These are phyloP conservation scores for Linum tenue DNA, from an alignment of 345 rosid species.

Conservation along the genomic window DNA sequence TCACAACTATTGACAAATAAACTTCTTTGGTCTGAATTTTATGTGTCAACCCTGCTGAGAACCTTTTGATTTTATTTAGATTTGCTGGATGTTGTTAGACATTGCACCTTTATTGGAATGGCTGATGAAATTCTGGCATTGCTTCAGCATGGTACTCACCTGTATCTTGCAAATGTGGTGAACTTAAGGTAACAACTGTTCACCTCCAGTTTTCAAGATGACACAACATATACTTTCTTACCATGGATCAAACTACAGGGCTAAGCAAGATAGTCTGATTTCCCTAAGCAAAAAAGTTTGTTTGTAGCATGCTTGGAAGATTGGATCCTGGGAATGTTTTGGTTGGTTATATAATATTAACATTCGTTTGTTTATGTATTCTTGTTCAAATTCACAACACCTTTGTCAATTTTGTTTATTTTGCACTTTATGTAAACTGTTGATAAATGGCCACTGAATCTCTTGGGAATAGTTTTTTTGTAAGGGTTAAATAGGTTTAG, in stretches of 20 bases:
- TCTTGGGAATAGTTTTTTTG: no score
- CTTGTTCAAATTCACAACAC: neutral
- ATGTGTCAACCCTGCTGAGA: neutral
- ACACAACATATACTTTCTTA: neutral
- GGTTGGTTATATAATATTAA: neutral
- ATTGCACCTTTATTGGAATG: constrained; percentile 92
- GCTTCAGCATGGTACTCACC: constrained; percentile 76
- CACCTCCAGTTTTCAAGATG: neutral
- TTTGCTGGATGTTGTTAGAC: constrained; percentile 61
- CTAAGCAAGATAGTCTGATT: neutral
- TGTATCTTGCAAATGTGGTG: constrained; percentile 83
- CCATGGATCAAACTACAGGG: neutral
- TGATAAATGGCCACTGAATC: neutral
- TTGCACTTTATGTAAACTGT: neutral
- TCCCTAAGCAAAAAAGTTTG: neutral
- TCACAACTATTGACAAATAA: no score
- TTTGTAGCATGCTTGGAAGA: neutral
- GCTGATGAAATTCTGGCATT: constrained; percentile 83
- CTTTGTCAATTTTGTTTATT: neutral
- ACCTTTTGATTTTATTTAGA: constrained; percentile 32
- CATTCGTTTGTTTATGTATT: neutral
- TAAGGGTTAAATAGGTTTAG: no score
- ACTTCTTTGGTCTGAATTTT: neutral
- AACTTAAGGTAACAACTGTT: constrained; percentile 54
- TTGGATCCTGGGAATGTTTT: neutral